Conservation (phyloP, 2,329 filamentous ascomycete species). For the Graphiopsis chlorocephala region DNA sequence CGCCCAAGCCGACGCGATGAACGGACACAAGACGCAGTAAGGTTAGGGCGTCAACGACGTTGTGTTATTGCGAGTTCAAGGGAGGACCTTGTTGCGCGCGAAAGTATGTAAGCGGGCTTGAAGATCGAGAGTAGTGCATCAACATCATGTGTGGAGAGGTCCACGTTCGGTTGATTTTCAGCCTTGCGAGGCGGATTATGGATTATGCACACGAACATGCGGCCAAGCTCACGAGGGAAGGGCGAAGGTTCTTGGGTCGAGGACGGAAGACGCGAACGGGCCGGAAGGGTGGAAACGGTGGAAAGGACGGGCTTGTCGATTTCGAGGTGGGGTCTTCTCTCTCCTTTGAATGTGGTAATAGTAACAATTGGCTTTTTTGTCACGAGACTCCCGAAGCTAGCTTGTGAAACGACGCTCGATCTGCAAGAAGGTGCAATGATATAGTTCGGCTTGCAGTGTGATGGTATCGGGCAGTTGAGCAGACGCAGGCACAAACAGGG, state of each 20-base stretch:
- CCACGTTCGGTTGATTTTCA: not conserved
- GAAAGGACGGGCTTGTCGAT: conserved; percentile 4
- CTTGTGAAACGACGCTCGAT: not conserved
- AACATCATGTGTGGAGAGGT: not conserved
- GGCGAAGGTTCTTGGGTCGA: not conserved
- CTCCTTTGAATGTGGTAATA: not conserved
- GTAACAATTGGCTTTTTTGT: not conserved
- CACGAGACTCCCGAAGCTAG: not conserved
- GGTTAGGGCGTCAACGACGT: not conserved
- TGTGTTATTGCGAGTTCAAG: not conserved
- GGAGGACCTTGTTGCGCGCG: not conserved
- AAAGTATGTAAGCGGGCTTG: not conserved
- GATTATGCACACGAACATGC: not conserved
- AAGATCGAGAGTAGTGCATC: not conserved
- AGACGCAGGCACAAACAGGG: not conserved
- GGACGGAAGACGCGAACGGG: not conserved
- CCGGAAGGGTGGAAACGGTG: not conserved
- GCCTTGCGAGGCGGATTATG: not conserved
- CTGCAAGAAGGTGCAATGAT: not conserved
- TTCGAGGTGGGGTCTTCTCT: not conserved
- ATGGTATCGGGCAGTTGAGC: not conserved
- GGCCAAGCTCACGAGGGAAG: not conserved
- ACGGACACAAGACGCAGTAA: not conserved
- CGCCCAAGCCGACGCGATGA: conserved; percentile 1
- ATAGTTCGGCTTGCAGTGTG: not conserved